Base-by-base conservation (phyloP, 2,329 filamentous ascomycete genomes). In the Orbilia oligospora region DNA sequence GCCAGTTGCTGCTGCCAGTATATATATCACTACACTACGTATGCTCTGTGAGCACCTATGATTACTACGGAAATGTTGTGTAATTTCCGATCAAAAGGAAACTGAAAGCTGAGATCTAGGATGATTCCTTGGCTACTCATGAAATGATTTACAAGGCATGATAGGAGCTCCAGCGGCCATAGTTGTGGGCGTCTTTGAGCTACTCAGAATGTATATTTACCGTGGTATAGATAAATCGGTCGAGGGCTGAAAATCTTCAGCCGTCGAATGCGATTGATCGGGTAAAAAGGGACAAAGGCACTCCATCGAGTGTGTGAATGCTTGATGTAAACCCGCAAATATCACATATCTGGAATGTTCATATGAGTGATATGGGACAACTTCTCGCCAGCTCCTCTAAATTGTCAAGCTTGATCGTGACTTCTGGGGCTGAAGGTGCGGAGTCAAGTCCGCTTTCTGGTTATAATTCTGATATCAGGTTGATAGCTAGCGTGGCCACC, bases 171-270 rank as follows among this genome's bases (percentile, higher is more conserved):
- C 53, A 58, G 27, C 1, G 27, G 27, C n/a, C 4, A 36, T 58
- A 58, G 27, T 38, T 38, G 14, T 58, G 53, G 53, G n/a, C 22
- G 27, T 38, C 53, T 58, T 58, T 58, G 27, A 58, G 27, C 22
- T n/a, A 58, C 53, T 58, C 24, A 58, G 18, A 58, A 33, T 27
- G 22, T 58, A 58, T 58, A 33, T 58, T 58, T 58, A 58, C 27
- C 38, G 27, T 58, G 27, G 12, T 58, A 58, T 58, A 58, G 53
- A 10, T 36, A 58, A 58, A 33, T 58, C 24, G n/a, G n/a, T n/a
- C n/a, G n/a, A 58, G 53, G 53, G 53, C 53, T 58, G 53, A 58
- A 58, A 58, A 58, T 58, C 53, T 58, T 58, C 53, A 58, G 53
- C 53, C 53, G 53, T n/a, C 24, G 53, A 27, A 58, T 58, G 27